Evolutionary conservation across 2,329 filamentous ascomycete species (phyloP), one percentile per base, ranked within the genome.

Genomic region (Stachybotrys chartarum): DNA sequence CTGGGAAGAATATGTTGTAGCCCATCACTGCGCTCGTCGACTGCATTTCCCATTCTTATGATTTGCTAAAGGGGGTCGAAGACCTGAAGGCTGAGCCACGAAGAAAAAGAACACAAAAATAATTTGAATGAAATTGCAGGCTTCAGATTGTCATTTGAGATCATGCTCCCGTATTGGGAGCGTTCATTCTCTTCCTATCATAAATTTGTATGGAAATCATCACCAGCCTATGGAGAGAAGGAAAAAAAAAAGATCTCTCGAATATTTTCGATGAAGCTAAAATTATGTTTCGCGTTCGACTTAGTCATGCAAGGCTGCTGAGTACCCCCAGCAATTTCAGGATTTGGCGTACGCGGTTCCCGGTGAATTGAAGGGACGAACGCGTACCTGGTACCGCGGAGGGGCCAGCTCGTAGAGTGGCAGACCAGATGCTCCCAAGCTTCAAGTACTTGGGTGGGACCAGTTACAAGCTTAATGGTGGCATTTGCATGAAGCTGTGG

Each of bases 171-270:
- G 71, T 61, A 62, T 58, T 59, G 72, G 71, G 70, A 78, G 75
- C 77, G 74, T 80, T 85, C 81, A 84, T 76, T 79, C 82, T 85
- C 82, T 85, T 85, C 82, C 82, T 85, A 85, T 85, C 79, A 82
- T 82, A 71, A 70, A 66, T 73, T 77, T 73, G 75, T 74, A 69
- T 66, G 69, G 68, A 72, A 78, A 82, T 85, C 82, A 85, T 85
- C 82, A 85, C 69, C 56, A 83, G 81, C 81, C 75, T 69, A 70
- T 60, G 62, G 57, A 66, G 67, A 47, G 10, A 61, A 63, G 67
- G 60, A 66, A 65, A 61, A 63, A 60, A 62, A 62, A 63, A 61
- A 55, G 51, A 51, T 57, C 31, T 44, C 52, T 51, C 57, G 52
- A 56, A 55, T 58, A 50, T 52, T 30, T 47, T 47, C 14, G 30